Evolutionary conservation across 345 rosid genomes (phyloP), one percentile per base, ranked within the genome.

Genomic region (Corchorus olitorius): DNA sequence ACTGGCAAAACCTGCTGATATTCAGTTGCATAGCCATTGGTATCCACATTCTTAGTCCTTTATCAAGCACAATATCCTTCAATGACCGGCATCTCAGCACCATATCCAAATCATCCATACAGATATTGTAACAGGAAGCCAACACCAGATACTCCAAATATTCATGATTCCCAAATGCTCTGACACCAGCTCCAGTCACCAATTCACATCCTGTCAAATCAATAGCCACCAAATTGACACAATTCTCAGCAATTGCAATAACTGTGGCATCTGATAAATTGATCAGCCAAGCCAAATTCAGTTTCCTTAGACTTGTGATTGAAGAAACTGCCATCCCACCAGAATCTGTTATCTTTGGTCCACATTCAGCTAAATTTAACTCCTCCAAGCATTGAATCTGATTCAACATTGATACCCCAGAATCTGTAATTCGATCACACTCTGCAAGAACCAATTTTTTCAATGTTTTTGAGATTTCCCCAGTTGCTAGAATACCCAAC

Each of bases 331-430:
- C 77, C 13, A 39, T 10, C 2, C 84, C 86, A 66, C 87, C 83
- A 17, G n/a, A 0, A 64, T 85, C 87, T 11, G 88, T 87, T 61
- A 85, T 81, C 76, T 73, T 80, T 4, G 77, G 84, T 1, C 90
- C 88, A 54, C 90, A 85, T 8, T 85, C 87, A 19, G 88, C 84
- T 10, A 85, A 79, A 66, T 81, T 83, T 82, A 87, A 50, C 71
- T 80, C 87, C 75, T 87, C 88, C 83, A 87, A 82, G n/a, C 84
- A 82, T 64, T 41, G 43, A 70, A 84, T 78, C 64, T 50, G 65
- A 35, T 2, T 76, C 84, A 87, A 75, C 62, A 77, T 55, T 2
- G 81, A 77, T 67, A 83, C 80, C 19, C 91, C 85, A 62, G 48
- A 64, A 78, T 87, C 86, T 0, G 89, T 81, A 11, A 85, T 63